These are phyloP conservation scores for Kodamaea kakaduensis DNA, from an alignment of 805 yeast genomes.

Conservation along the genomic window DNA sequence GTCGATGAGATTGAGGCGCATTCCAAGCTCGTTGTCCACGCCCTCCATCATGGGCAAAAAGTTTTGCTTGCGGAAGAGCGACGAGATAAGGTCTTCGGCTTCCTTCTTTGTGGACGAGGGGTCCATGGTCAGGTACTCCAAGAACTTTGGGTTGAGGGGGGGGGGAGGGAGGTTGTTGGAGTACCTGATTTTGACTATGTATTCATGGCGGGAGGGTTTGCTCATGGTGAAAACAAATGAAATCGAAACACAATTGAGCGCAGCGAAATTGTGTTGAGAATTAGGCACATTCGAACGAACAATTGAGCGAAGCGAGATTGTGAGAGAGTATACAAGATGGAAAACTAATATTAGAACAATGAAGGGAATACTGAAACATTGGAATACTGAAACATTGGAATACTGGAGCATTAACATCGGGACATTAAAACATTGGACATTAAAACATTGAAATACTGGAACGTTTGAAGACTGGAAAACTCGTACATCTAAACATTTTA, in stretches of 20 bases:
- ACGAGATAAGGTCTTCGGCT: slow-evolving; percentile 53
- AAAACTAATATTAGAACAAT: too few relatives aligned
- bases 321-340: too few relatives aligned
- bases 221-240: slow-evolving; percentile 2
- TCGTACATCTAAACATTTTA: too few relatives aligned
- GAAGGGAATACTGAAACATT: too few relatives aligned
- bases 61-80: slow-evolving; percentile 71
- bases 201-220: slow-evolving; percentile 59
- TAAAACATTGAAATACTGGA: too few relatives aligned
- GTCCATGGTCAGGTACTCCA: slow-evolving; percentile 49
- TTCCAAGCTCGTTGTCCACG: slow-evolving; percentile 62
- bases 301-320: slow-evolving; percentile 1
- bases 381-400: too few relatives aligned
- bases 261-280: too few relatives aligned
- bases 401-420: too few relatives aligned
- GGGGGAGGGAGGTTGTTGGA: slow-evolving; percentile 91
- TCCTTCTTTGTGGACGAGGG: slow-evolving; percentile 34
- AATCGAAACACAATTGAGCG: background rate
- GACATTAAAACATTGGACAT: too few relatives aligned
- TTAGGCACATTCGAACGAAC: too few relatives aligned
- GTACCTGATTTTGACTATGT: slow-evolving; percentile 78
- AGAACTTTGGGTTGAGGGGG: slow-evolving; percentile 80
- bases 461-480: too few relatives aligned
- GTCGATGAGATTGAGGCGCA: slow-evolving; percentile 68
- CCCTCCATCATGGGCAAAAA: slow-evolving; percentile 56